Evolutionary conservation across 345 rosid species (phyloP).

Genomic region (Brassica carinata): DNA sequence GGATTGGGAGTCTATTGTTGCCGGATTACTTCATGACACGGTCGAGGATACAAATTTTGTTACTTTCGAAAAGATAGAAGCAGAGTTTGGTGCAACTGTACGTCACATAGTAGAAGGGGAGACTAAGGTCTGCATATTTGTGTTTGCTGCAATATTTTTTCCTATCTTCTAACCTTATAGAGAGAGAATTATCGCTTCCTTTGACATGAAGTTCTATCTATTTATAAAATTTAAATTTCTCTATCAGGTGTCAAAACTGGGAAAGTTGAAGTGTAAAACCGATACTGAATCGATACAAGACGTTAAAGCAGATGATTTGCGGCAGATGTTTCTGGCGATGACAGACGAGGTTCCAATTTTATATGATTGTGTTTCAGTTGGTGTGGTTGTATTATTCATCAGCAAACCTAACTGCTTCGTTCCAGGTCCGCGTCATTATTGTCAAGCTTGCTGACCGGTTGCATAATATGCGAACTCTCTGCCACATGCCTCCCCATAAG

Average conservation of each 20-base stretch:
- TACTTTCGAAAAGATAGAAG: constrained; percentile 89
- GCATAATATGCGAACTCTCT: constrained; percentile 97
- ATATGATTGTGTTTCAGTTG: constrained; percentile 21
- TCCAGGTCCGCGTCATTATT: constrained; percentile 96
- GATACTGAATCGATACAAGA: constrained; percentile 80
- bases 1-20: constrained; percentile 98
- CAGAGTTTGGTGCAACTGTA: constrained; percentile 85
- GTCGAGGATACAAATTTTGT: constrained; percentile 96
- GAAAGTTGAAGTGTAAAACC: constrained; percentile 83
- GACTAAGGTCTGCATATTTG: constrained; percentile 72
- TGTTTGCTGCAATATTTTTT: constrained; percentile 16
- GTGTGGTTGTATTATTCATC: constrained; percentile 4
- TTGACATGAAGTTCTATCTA: constrained; percentile 5
- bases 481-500: constrained; percentile 94
- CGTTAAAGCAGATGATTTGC: constrained; percentile 97
- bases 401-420: constrained; percentile 30
- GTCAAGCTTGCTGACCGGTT: constrained; percentile 98
- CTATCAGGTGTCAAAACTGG: constrained; percentile 86
- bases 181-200: neutral
- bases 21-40: constrained; percentile 96
- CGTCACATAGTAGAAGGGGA: constrained; percentile 98
- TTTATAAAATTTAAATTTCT: constrained; percentile 16
- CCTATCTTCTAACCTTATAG: constrained; percentile 1
- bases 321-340: constrained; percentile 98
- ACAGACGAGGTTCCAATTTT: constrained; percentile 76